These are phyloP conservation scores for Alectoria sarmentosa DNA, from an alignment of 495 filamentous ascomycete genomes.

Conservation along the genomic window DNA sequence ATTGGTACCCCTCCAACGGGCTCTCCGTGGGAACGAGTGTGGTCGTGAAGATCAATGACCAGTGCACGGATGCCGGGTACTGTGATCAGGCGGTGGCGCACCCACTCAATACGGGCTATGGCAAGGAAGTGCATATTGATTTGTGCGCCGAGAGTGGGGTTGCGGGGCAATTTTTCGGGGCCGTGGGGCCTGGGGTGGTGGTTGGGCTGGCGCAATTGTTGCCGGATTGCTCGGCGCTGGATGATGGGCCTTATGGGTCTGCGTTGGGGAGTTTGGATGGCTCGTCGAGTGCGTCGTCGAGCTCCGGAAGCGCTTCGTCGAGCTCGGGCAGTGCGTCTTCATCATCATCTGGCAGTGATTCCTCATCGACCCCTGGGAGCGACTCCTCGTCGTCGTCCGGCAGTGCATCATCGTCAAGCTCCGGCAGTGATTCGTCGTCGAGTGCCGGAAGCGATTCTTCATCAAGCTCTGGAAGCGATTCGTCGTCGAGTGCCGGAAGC, in stretches of 20 bases:
- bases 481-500: not conserved
- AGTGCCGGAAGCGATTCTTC: not conserved
- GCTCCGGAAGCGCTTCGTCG: not conserved
- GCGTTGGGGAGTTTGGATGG: constrained; percentile 8
- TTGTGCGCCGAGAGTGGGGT: constrained; percentile 13
- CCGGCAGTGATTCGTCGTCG: not conserved
- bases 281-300: not conserved
- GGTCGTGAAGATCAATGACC: constrained; percentile 19
- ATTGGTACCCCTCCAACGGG: constrained; percentile 11
- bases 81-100: constrained; percentile 12
- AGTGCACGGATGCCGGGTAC: constrained; percentile 18
- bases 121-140: constrained; percentile 21
- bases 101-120: constrained; percentile 16
- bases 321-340: not conserved
- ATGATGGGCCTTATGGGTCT: constrained; percentile 13
- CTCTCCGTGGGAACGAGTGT: constrained; percentile 5
- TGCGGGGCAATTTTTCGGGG: constrained; percentile 22
- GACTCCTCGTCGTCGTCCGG: not conserved
- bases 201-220: constrained; percentile 16
- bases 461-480: not conserved
- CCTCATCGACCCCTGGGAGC: not conserved
- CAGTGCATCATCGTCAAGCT: not conserved
- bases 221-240: constrained; percentile 12
- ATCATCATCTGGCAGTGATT: not conserved
- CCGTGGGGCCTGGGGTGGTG: constrained; percentile 16